These are phyloP conservation scores for Polychaeton citri DNA, from an alignment of 2,329 filamentous ascomycete genomes.

Conservation along the genomic window DNA sequence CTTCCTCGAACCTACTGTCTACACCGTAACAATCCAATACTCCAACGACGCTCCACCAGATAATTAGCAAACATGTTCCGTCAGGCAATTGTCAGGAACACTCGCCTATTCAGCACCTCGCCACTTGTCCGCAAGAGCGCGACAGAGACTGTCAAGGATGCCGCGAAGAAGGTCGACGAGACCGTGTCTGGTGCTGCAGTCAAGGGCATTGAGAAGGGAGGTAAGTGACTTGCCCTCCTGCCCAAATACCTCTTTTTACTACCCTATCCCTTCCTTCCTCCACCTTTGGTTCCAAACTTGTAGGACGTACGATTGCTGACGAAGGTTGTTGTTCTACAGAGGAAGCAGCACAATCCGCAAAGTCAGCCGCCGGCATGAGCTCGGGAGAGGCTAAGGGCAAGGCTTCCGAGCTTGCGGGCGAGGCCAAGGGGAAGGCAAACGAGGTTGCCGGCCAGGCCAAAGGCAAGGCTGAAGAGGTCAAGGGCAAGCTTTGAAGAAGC, in stretches of 20 bases:
- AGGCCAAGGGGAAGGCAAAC: constrained; percentile 29
- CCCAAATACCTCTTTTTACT: background rate
- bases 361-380: constrained; percentile 20
- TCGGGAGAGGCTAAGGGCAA: constrained; percentile 25
- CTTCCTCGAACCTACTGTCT: no score
- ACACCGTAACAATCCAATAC: no score
- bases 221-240: constrained; percentile 29
- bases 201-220: constrained; percentile 49
- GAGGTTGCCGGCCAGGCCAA: constrained; percentile 31
- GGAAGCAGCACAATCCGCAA: constrained; percentile 33
- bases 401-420: constrained; percentile 24
- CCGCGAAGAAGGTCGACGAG: constrained; percentile 46
- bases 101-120: constrained; percentile 42
- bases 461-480: constrained; percentile 29
- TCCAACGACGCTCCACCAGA: no score
- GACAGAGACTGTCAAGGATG: constrained; percentile 43
- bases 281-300: background rate
- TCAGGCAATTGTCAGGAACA: constrained; percentile 29
- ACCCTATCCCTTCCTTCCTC: background rate
- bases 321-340: constrained; percentile 26
- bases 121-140: constrained; percentile 34
- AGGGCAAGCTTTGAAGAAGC: constrained; percentile 17
- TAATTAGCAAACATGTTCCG: constrained; percentile 37
- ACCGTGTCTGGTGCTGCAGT: constrained; percentile 42
- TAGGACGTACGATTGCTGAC: background rate